Percentiles rank a stretch among this genome's conserved stretches.
Conservation (phyloP, 169 alveolate species). For the Eimeria necatrix region DNA sequence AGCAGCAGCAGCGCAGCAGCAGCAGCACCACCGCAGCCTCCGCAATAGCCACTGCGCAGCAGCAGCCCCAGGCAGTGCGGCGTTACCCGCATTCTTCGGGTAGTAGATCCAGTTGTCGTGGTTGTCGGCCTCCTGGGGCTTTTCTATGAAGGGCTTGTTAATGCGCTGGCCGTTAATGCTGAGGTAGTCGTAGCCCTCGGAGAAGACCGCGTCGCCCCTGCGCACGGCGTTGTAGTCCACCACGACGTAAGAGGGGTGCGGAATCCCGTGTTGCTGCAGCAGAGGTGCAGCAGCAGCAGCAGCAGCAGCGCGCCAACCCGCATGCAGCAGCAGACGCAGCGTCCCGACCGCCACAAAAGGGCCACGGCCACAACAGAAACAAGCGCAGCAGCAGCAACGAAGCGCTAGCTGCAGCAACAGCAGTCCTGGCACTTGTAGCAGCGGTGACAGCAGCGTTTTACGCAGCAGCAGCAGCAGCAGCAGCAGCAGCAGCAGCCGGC, state of each 20-base stretch:
- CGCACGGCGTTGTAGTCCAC: slow-evolving; percentile 91
- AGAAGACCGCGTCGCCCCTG: slow-evolving; percentile 87
- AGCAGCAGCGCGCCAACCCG: neutral
- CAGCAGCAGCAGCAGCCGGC: neutral
- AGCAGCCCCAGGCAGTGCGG: slow-evolving; percentile 86
- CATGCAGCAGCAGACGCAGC: neutral
- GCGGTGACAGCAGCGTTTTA: neutral
- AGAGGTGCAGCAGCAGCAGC: neutral
- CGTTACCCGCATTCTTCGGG: slow-evolving; percentile 96
- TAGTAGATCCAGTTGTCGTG: slow-evolving; percentile 98
- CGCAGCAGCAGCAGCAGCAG: slow-evolving; percentile 18
- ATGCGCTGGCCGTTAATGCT: slow-evolving; percentile 58
- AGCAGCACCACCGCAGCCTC: neutral
- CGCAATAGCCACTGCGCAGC: neutral
- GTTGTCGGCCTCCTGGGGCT: slow-evolving; percentile 98
- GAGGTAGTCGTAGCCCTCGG: slow-evolving; percentile 79
- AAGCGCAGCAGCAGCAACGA: neutral
- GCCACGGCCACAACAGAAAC: neutral
- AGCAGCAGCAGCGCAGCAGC: neutral
- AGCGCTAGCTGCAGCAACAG: neutral
- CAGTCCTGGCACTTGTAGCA: neutral
- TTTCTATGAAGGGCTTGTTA: slow-evolving; percentile 98
- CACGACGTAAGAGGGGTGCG: slow-evolving; percentile 92
- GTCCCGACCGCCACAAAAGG: neutral
- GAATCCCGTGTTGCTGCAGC: slow-evolving; percentile 89